phyloP scores from a whole-genome alignment of 106 monocot species.

The Dendrobium catenatum region DNA sequence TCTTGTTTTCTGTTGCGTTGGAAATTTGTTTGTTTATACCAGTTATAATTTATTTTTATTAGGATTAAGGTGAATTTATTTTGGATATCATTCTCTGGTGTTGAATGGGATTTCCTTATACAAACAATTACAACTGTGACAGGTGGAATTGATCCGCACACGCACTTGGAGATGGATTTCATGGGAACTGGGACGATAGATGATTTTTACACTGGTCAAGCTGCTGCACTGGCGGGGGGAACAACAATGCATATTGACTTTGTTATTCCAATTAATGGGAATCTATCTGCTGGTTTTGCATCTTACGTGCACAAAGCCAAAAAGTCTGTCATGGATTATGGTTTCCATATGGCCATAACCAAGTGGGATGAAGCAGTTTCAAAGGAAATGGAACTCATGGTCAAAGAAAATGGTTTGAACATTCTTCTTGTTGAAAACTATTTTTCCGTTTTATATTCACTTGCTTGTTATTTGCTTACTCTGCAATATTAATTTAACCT shows the following conservation, averaged over 20 bases:
- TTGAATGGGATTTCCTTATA: not conserved
- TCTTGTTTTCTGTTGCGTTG: conserved; percentile 12
- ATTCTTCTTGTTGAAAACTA: not conserved
- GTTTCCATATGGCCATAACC: conserved; percentile 96
- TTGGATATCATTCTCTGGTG: not conserved
- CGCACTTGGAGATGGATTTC: conserved; percentile 93
- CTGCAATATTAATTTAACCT: not conserved
- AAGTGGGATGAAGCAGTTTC: conserved; percentile 94
- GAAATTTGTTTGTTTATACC: not conserved
- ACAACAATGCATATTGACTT: conserved; percentile 99
- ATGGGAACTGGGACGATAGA: conserved; percentile 85
- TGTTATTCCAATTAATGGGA: conserved; percentile 87
- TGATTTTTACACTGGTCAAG: conserved; percentile 89
- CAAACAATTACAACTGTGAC: conserved; percentile 10
- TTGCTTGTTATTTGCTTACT: not conserved
- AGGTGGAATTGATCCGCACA: conserved; percentile 99
- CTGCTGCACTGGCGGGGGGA: conserved; percentile 91
- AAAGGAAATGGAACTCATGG: conserved; percentile 92
- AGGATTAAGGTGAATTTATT: not conserved
- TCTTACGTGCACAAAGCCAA: conserved; percentile 64
- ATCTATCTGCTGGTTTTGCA: conserved; percentile 70
- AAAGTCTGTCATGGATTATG: conserved; percentile 97
- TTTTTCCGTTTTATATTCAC: not conserved
- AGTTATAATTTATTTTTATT: not conserved
- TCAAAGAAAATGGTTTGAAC: conserved; percentile 79